Evolutionary conservation across 805 yeast species (phyloP).

Genomic region (Saccharomycopsis sp.): DNA sequence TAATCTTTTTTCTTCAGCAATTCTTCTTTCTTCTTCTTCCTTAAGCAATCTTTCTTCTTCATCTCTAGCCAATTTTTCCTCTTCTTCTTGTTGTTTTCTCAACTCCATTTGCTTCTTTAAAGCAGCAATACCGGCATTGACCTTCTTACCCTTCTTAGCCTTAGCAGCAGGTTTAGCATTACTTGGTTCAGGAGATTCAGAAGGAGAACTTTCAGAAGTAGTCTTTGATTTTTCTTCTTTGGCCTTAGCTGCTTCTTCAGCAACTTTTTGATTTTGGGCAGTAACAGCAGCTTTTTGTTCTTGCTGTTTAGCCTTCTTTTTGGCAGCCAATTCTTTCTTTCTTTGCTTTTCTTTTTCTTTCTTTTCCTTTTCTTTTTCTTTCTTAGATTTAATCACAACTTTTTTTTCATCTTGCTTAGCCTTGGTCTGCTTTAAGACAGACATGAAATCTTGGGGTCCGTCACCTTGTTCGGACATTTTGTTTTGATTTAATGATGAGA

Average conservation of each 20-base stretch:
- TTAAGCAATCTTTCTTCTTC: constrained; percentile 48
- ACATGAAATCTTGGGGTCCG: constrained; percentile 61
- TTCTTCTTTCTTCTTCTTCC: constrained; percentile 41
- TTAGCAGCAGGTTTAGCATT: constrained; percentile 28
- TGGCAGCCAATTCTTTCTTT: constrained; percentile 83
- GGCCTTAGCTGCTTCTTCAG: constrained; percentile 25
- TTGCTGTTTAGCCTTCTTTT: constrained; percentile 66
- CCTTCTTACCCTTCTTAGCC: constrained; percentile 53
- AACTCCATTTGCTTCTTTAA: constrained; percentile 82
- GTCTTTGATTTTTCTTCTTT: constrained; percentile 27
- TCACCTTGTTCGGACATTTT: constrained; percentile 28
- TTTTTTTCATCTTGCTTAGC: constrained; percentile 64
- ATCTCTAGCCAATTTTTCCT: constrained; percentile 60
- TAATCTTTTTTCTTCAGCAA: constrained; percentile 33
- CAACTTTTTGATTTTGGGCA: constrained; percentile 28
- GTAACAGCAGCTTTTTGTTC: constrained; percentile 46
- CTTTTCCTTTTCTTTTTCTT: constrained; percentile 91
- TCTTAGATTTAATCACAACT: constrained; percentile 73
- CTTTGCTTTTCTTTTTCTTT: constrained; percentile 84
- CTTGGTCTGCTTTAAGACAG: constrained; percentile 72
- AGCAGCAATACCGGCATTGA: constrained; percentile 89
- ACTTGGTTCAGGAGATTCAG: constrained; percentile 10
- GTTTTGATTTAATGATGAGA: not conserved
- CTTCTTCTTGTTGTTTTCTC: constrained; percentile 82
- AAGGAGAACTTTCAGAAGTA: constrained; percentile 12